These are phyloP conservation scores for Pseudomassariella vexata DNA, from an alignment of 2,329 filamentous ascomycete species.

Conservation along the genomic window DNA sequence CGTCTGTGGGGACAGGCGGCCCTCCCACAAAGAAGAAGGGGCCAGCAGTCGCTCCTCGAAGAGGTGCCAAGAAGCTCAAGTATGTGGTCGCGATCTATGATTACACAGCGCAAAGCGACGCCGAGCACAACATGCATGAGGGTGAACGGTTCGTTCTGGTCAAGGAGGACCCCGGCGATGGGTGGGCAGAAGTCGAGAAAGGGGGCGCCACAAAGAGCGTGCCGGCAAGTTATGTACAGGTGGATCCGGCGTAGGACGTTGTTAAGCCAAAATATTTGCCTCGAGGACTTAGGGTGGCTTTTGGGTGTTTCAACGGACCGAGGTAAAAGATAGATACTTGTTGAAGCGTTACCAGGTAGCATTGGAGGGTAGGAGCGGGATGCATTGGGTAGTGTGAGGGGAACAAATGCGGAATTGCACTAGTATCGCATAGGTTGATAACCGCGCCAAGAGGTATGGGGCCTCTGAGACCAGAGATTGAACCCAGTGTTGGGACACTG, in stretches of 20 bases:
- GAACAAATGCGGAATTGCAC: too few species aligned
- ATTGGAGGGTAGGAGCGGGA: too few species aligned
- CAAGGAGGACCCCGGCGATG: conserved; percentile 82
- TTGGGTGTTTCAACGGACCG: too few species aligned
- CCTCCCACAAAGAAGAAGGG: conserved; percentile 71
- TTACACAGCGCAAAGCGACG: conserved; percentile 78
- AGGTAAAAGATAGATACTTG: too few species aligned
- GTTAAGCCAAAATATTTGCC: too few species aligned
- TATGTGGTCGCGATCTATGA: conserved; percentile 93
- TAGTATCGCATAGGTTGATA: too few species aligned
- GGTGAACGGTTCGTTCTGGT: conserved; percentile 90
- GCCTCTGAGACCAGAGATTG: too few species aligned
- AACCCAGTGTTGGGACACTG: too few species aligned
- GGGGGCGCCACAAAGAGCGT: conserved; percentile 83
- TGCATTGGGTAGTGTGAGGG: too few species aligned
- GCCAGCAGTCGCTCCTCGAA: conserved; percentile 81
- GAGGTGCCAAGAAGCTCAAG: conserved; percentile 87
- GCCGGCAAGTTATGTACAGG: conserved; percentile 86
- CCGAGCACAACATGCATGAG: conserved; percentile 84
- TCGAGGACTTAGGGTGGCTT: too few species aligned
- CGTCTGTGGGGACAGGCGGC: conserved; percentile 48
- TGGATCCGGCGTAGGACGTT: conserved; percentile 23
- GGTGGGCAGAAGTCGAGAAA: conserved; percentile 95
- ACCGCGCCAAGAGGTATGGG: too few species aligned
- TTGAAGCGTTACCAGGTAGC: too few species aligned